phyloP scores from a whole-genome alignment of 1,139 yeast species.

The Blastobotrys capitulatus region DNA sequence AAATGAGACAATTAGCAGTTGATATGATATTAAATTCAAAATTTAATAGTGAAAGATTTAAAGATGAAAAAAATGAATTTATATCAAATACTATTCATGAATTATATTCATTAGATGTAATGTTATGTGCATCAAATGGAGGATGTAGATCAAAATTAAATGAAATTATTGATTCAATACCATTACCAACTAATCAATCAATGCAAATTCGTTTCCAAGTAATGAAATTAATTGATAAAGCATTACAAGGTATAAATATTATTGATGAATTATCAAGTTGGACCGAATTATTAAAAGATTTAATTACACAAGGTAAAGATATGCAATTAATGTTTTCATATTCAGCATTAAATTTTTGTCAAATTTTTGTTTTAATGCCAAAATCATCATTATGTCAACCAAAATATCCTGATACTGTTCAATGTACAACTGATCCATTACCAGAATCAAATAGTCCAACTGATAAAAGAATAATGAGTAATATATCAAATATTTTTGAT shows the following conservation, averaged over 20 bases:
- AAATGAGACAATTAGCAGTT: slow-evolving; percentile 1
- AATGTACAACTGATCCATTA: not conserved
- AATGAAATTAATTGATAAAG: slow-evolving; percentile 4
- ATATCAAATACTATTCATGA: slow-evolving; percentile 8
- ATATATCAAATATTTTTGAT: not conserved
- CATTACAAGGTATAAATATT: not conserved
- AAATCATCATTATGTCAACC: slow-evolving; percentile 5
- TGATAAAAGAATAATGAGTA: not conserved
- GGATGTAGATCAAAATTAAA: slow-evolving; percentile 1
- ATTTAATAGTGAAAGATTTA: not conserved
- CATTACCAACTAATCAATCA: not conserved
- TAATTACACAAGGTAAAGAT: not conserved
- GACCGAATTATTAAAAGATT: slow-evolving; percentile 6
- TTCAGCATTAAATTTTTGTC: slow-evolving; percentile 3
- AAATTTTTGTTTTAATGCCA: slow-evolving; percentile 7
- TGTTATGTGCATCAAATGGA: slow-evolving; percentile 7
- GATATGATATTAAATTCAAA: not conserved
- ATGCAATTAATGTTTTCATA: slow-evolving; percentile 1
- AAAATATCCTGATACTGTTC: slow-evolving; percentile 2
- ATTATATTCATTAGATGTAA: slow-evolving; percentile 6
- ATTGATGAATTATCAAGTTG: not conserved
- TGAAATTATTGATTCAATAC: not conserved
- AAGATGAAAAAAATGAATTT: not conserved
- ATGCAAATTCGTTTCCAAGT: slow-evolving; percentile 5
- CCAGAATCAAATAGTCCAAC: not conserved